Base-by-base conservation (phyloP, 108 stramenopile genomes). In the Fistulifera solaris region DNA sequence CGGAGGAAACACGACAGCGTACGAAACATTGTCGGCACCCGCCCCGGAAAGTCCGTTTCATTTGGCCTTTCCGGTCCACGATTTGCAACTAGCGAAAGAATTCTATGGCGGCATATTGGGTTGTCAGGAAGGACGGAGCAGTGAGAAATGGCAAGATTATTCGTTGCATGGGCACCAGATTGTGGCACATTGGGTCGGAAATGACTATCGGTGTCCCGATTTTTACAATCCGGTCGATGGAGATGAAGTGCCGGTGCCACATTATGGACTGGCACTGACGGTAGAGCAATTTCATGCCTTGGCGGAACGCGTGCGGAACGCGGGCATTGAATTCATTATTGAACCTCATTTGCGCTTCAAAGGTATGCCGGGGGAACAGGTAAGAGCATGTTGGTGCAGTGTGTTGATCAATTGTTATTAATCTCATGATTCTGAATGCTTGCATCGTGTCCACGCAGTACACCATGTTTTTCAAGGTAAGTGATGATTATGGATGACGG, bases 171-270 rank as follows among this genome's bases (percentile, higher is more conserved):
- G 98, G 0, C 95, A 99, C 67, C 98, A 99, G 61, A 89, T 97
- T 43, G 96, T 97, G 0, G 75, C 71, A 51, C 96, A 97, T 61
- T 94, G 83, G 86, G 98, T 93, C 11, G 91, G 95, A 8, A 40
- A 76, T 17, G 80, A 94, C 46, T 99, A 97, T 53, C 78, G 94
- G 22, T 94, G 91, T 60, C 69, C 72, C 16, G 98, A 99, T 63
- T 95, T 83, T 52, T 89, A 73, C 87, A 99, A 99, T 51, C 98
- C 98, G 12, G 98, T 99, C 16, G 98, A 99, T 65, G 96, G 95
- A 27, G 96, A 99, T 61, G 95, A 97, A 48, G 96, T 99, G 0
- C 98, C 98, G 8, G 98, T 99, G 11, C 96, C 96, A 2, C 98
- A 99, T 74, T 74, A 86, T 28, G 98, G 98, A 10, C 59, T 95